These are phyloP conservation scores for Zarea fungicola DNA, from an alignment of 2,329 filamentous ascomycete genomes.

Conservation along the genomic window DNA sequence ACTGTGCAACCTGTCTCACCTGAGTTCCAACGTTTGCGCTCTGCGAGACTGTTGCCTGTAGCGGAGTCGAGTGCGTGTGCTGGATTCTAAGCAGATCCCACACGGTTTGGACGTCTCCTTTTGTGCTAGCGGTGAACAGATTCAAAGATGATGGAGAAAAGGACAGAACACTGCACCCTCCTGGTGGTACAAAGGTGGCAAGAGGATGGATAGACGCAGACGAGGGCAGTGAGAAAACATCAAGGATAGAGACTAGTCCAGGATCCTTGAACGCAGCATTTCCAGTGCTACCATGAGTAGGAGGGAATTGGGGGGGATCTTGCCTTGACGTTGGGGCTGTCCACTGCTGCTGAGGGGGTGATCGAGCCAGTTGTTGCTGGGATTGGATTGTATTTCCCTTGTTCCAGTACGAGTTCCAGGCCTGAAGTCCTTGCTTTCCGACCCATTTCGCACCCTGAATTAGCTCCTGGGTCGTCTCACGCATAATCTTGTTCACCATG, in stretches of 20 bases:
- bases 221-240: conserved; percentile 55
- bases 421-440: conserved; percentile 69
- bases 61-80: conserved; percentile 55
- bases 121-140: conserved; percentile 73
- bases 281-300: conserved; percentile 63
- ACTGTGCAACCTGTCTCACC: conserved; percentile 81
- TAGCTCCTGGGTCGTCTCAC: conserved; percentile 73
- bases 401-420: conserved; percentile 79
- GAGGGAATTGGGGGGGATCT: conserved; percentile 59
- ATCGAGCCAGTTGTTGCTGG: conserved; percentile 39
- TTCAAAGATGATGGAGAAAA: conserved; percentile 70
- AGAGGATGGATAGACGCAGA: conserved; percentile 55
- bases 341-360: conserved; percentile 46
- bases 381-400: conserved; percentile 38
- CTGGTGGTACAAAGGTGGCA: conserved; percentile 63
- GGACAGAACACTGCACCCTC: conserved; percentile 76
- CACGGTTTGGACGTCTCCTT: conserved; percentile 76
- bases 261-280: conserved; percentile 59
- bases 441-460: conserved; percentile 72
- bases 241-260: conserved; percentile 68
- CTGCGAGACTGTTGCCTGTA: conserved; percentile 45
- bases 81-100: conserved; percentile 72
- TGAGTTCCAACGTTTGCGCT: conserved; percentile 45
- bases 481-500: conserved; percentile 69
- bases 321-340: conserved; percentile 35